phyloP scores from a whole-genome alignment of 345 rosid species.

The Stellera chamaejasme region DNA sequence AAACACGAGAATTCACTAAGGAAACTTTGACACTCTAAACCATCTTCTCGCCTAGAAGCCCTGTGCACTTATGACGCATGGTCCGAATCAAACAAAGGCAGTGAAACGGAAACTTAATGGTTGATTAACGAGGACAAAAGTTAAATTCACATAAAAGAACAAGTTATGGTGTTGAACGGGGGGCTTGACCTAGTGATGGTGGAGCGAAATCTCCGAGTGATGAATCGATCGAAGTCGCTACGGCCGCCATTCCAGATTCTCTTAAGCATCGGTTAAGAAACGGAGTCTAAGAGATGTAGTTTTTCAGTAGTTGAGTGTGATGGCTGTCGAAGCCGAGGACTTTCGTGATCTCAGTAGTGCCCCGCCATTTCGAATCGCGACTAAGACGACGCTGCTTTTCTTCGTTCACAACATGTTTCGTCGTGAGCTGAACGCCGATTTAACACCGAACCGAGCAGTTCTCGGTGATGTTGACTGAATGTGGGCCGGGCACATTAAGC shows the following conservation, averaged over 20 bases:
- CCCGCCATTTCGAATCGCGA: no score
- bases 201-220: constrained; percentile 1
- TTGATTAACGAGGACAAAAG: neutral
- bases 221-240: constrained; percentile 2
- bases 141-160: neutral
- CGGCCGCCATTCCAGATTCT: constrained; percentile 1
- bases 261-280: no score
- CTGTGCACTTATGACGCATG: constrained; percentile 12
- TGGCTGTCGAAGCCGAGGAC: no score
- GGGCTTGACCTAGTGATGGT: constrained; percentile 3
- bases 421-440: no score
- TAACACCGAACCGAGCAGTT: no score
- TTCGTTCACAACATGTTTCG: no score
- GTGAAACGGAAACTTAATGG: constrained; percentile 32
- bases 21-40: constrained; percentile 9
- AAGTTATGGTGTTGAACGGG: neutral
- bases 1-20: constrained; percentile 16
- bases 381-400: no score
- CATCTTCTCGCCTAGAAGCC: constrained; percentile 11
- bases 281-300: no score
- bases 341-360: no score
- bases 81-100: constrained; percentile 13
- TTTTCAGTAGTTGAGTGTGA: no score
- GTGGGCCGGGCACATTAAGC: no score
- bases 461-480: no score